A percentile compares a stretch with the other conserved stretches of the same genome.
phyloP scores from a whole-genome alignment of 1,139 yeast species.

The Wickerhamomyces sp. region DNA sequence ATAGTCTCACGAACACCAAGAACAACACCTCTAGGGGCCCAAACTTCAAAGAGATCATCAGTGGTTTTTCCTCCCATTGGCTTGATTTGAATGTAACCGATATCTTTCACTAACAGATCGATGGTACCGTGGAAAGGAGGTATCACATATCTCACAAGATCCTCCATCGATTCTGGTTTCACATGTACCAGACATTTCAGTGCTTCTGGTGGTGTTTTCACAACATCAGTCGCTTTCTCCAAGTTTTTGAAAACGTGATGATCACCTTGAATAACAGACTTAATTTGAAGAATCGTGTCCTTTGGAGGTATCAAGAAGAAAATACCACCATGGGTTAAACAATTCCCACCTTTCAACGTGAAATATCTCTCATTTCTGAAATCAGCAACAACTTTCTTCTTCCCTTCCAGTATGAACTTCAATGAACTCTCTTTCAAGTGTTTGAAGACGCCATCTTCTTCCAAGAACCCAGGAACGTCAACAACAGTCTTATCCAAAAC shows the following conservation, averaged over 20 bases:
- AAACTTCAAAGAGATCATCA: slow-evolving; percentile 37
- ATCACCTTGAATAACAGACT: slow-evolving; percentile 27
- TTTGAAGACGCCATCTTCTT: slow-evolving; percentile 31
- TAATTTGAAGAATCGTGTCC: slow-evolving; percentile 37
- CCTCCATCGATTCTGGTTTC: slow-evolving; percentile 27
- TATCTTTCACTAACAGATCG: slow-evolving; percentile 62
- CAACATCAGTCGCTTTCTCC: slow-evolving; percentile 25
- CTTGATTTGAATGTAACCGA: slow-evolving; percentile 61
- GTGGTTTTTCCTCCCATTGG: slow-evolving; percentile 53
- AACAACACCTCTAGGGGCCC: slow-evolving; percentile 43
- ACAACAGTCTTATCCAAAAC: slow-evolving; percentile 30
- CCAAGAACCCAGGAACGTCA: slow-evolving; percentile 57
- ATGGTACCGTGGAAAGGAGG: slow-evolving; percentile 69
- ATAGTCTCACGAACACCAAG: slow-evolving; percentile 37
- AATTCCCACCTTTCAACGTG: slow-evolving; percentile 39
- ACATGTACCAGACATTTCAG: slow-evolving; percentile 31
- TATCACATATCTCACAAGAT: slow-evolving; percentile 40
- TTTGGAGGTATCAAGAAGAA: slow-evolving; percentile 45
- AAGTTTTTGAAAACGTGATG: slow-evolving; percentile 26
- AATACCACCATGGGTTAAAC: slow-evolving; percentile 56
- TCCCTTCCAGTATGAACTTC: slow-evolving; percentile 36
- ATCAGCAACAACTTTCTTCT: slow-evolving; percentile 22
- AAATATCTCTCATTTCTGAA: slow-evolving; percentile 30
- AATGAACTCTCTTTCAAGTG: slow-evolving; percentile 29
- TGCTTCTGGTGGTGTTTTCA: slow-evolving; percentile 23